These are phyloP conservation scores for Prunus fruticosa DNA, from an alignment of 306 rosid species.

Conservation along the genomic window DNA sequence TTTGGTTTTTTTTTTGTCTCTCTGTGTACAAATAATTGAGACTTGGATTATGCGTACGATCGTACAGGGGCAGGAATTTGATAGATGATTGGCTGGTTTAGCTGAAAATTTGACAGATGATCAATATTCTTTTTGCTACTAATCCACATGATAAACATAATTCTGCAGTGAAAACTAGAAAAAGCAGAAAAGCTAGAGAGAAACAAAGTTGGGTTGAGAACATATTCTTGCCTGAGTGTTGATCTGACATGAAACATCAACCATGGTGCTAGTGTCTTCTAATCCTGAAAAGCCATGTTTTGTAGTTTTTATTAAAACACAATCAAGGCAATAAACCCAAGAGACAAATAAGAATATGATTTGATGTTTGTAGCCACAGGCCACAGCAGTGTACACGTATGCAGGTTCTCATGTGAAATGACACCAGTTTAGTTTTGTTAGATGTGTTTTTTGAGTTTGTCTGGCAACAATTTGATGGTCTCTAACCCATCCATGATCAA, in stretches of 20 bases:
- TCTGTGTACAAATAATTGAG: not conserved
- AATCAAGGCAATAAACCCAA: conserved; percentile 3
- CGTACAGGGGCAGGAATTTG: not conserved
- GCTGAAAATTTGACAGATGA: conserved; percentile 21
- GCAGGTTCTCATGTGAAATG: conserved; percentile 32
- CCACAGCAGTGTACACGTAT: conserved; percentile 15
- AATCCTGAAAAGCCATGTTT: conserved; percentile 1
- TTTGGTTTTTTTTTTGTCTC: not conserved
- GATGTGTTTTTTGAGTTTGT: not conserved
- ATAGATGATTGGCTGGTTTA: not conserved
- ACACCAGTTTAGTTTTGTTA: conserved; percentile 20
- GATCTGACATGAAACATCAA: conserved; percentile 38
- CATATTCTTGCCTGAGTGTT: conserved; percentile 49
- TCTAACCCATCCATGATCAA: not conserved
- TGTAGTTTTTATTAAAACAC: not conserved
- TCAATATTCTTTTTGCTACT: conserved; percentile 27
- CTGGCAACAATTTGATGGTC: conserved; percentile 6
- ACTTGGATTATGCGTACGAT: not conserved
- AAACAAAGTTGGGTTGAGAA: conserved; percentile 30
- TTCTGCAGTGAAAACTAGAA: not conserved
- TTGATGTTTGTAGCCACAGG: not conserved
- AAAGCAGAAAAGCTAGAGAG: not conserved
- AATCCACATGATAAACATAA: not conserved
- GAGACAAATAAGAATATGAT: not conserved
- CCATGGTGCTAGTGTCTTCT: conserved; percentile 28